Percentiles rank a stretch among this genome's conserved stretches.
Evolutionary conservation across 495 filamentous ascomycete genomes (phyloP).

Genomic region (Penicillium chermesinum): DNA sequence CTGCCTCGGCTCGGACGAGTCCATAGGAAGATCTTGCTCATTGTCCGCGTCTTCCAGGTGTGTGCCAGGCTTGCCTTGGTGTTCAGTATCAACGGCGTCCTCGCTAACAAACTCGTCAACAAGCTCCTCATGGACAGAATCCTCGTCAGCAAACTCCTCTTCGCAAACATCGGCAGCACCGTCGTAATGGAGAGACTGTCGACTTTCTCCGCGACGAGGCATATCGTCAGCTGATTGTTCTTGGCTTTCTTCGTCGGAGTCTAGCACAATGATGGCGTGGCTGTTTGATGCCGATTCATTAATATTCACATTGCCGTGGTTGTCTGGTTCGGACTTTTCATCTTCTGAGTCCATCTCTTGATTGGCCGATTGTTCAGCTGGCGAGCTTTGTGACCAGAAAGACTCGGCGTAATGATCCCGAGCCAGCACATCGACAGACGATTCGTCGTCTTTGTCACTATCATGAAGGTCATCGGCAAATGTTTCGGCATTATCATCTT

Average conservation of each 20-base stretch:
- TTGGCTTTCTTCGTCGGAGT: constrained; percentile 1
- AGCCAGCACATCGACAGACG: constrained; percentile 10
- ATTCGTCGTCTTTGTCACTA: constrained; percentile 18
- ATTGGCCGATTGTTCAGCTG: constrained; percentile 4
- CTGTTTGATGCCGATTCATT: not conserved
- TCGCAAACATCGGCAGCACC: constrained; percentile 4
- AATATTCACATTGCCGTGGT: not conserved
- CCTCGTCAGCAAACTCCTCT: not conserved
- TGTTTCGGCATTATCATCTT: constrained; percentile 4
- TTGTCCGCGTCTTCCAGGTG: not conserved
- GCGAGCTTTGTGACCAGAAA: not conserved
- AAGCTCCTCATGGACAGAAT: too few species aligned
- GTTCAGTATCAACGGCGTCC: not conserved
- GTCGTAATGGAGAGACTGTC: too few species aligned
- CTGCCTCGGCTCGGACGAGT: constrained; percentile 5
- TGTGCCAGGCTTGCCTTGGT: not conserved
- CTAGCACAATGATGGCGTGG: constrained; percentile 1
- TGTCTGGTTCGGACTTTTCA: not conserved
- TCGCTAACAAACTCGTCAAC: not conserved
- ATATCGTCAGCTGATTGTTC: not conserved
- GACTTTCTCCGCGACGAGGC: not conserved
- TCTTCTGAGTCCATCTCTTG: not conserved
- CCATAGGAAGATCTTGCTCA: not conserved
- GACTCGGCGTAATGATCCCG: constrained; percentile 2
- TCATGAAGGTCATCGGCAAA: constrained; percentile 12